Percentiles rank a stretch among this genome's conserved stretches.
phyloP scores from a whole-genome alignment of 139 green algal genomes.

The Dunaliella primolecta region DNA sequence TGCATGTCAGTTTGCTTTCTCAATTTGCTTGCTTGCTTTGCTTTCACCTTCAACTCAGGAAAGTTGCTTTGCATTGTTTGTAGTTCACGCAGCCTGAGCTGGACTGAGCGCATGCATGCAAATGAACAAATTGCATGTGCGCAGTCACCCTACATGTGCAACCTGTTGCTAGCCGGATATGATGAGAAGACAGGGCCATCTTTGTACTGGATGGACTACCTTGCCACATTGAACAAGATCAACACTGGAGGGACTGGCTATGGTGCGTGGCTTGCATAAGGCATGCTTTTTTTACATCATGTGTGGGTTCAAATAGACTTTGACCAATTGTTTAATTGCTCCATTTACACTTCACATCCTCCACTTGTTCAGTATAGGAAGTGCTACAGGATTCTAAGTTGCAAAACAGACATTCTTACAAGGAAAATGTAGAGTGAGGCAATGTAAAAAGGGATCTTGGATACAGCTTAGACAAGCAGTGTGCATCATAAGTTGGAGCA shows the following conservation, averaged over 20 bases:
- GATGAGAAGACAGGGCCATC: conserved; percentile 78
- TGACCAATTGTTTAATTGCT: no score
- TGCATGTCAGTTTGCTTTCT: no score
- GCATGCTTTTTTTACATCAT: no score
- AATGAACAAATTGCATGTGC: neutral
- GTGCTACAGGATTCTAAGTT: neutral
- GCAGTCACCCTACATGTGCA: conserved; percentile 90
- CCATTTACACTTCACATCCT: no score
- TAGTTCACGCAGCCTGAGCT: neutral
- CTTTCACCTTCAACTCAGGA: neutral
- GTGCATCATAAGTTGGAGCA: no score
- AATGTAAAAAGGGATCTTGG: no score
- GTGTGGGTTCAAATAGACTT: no score
- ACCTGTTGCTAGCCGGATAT: conserved; percentile 93
- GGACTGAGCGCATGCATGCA: neutral
- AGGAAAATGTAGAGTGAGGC: no score
- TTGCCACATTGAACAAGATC: conserved; percentile 95
- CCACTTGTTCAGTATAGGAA: no score
- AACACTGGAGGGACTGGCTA: conserved; percentile 97
- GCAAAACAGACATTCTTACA: no score
- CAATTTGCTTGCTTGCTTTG: neutral
- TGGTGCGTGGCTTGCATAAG: conserved; percentile 56
- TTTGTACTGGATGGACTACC: conserved; percentile 98
- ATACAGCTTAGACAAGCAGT: no score
- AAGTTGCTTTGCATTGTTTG: neutral